phyloP scores from a whole-genome alignment of 345 rosid species.

The Jatropha curcas region DNA sequence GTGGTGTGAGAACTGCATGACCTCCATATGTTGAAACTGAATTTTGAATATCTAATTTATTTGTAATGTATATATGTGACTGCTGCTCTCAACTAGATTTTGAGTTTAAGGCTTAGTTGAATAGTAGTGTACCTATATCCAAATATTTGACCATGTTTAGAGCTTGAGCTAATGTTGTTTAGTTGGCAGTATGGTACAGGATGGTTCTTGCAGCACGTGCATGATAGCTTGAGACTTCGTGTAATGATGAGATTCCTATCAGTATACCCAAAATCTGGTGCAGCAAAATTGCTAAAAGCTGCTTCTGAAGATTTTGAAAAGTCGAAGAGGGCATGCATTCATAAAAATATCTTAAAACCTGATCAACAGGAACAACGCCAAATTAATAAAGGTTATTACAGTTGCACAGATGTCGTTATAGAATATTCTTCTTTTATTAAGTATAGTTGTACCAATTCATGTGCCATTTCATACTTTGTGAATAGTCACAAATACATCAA shows the following conservation, averaged over 20 bases:
- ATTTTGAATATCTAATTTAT: not conserved
- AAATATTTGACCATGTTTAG: constrained; percentile 4
- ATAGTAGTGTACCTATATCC: not conserved
- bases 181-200: constrained; percentile 73
- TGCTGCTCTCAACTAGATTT: not conserved
- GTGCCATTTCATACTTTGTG: not conserved
- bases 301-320: constrained; percentile 74
- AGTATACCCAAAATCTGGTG: constrained; percentile 68
- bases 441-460: not conserved
- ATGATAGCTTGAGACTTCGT: constrained; percentile 73
- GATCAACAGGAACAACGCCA: constrained; percentile 43
- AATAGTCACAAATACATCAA: not conserved
- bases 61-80: not conserved
- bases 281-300: constrained; percentile 63
- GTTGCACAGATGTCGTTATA: constrained; percentile 4
- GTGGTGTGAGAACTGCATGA: not conserved
- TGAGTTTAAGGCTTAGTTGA: not conserved
- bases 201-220: constrained; percentile 74
- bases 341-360: constrained; percentile 46
- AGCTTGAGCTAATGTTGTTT: constrained; percentile 21
- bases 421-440: not conserved
- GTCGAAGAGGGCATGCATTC: constrained; percentile 55
- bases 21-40: not conserved
- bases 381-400: constrained; percentile 42
- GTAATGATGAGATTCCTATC: constrained; percentile 78